Base-by-base conservation (phyloP, 768 basidiomycete genomes). In the Lactarius sp. region DNA sequence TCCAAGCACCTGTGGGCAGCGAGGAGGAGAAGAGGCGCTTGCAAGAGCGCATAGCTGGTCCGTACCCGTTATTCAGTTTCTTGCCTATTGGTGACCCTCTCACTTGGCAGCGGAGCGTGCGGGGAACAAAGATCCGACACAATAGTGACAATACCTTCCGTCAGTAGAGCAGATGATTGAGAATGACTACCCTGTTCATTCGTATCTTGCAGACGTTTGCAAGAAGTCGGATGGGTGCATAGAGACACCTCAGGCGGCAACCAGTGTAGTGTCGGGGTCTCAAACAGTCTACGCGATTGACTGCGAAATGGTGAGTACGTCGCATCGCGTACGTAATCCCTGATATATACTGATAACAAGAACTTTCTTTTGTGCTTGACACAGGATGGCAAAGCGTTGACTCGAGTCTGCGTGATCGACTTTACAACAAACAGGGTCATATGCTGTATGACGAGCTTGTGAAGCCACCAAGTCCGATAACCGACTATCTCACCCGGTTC, bases 121-220 rank as follows among this genome's bases (percentile, higher is more conserved):
- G n/a, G 80, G 81, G 66, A 81, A 86, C 50, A 82, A 81, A 66
- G 82, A 85, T n/a, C n/a, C n/a, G n/a, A n/a, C n/a, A n/a, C n/a
- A n/a, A n/a, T n/a, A n/a, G n/a, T n/a, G n/a, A 71, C 83, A 56
- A 85, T 96, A 92, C 75, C 71, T 91, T 47, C 79, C 98, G 41
- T 83, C 86, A 0, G 74, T 86, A 27, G 86, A 91, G 64, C 89
- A 95, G 71, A 95, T 98, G 93, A 79, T 91, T 57, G 92, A 97
- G 70, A 93, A 98, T 70, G 92, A 94, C 58, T 98, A 97, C 69
- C 92, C 90, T 0, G 77, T 94, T 56, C 92, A 94, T 7, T 87
- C 87, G 0, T 96, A 95, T 70, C 80, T 94, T 76, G 83, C 87
- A 6, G 86, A 90, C 66, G 76, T 85, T 2, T 86, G 85, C 65